Conservation (phyloP, 495 filamentous ascomycete genomes). For the Talaromyces thailandensis region DNA sequence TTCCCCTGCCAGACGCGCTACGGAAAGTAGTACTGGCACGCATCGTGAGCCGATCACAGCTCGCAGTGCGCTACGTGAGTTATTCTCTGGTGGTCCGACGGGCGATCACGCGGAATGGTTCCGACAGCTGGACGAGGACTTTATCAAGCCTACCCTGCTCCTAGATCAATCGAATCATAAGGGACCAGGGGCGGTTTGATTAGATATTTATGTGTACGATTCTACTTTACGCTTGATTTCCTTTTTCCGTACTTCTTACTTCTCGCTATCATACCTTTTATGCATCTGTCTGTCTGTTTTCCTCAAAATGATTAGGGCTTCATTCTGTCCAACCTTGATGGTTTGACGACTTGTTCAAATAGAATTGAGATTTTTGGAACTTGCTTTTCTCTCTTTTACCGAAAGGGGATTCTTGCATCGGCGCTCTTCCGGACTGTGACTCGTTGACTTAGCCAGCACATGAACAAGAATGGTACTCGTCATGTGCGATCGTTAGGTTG, state of each 20-base stretch:
- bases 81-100: conserved; percentile 59
- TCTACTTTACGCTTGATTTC: neutral
- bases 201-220: conserved; percentile 10
- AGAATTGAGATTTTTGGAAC: neutral
- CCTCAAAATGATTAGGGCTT: neutral
- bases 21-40: conserved; percentile 12
- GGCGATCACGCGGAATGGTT: conserved; percentile 92
- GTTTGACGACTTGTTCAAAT: neutral
- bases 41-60: conserved; percentile 31
- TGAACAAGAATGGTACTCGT: neutral
- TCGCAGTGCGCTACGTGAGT: conserved; percentile 60
- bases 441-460: neutral
- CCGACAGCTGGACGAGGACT: conserved; percentile 88
- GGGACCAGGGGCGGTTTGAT: conserved; percentile 34
- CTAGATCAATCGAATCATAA: conserved; percentile 61
- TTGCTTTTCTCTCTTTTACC: neutral
- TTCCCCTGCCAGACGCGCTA: conserved; percentile 21
- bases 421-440: neutral
- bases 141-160: conserved; percentile 87
- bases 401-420: neutral
- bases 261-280: conserved; percentile 11
- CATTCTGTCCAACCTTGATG: neutral
- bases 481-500: neutral
- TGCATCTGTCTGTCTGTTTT: neutral
- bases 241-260: neutral